Evolutionary conservation across 148 eudicot species (phyloP), one percentile per base, ranked within the genome.

Genomic region (Cornus florida): DNA sequence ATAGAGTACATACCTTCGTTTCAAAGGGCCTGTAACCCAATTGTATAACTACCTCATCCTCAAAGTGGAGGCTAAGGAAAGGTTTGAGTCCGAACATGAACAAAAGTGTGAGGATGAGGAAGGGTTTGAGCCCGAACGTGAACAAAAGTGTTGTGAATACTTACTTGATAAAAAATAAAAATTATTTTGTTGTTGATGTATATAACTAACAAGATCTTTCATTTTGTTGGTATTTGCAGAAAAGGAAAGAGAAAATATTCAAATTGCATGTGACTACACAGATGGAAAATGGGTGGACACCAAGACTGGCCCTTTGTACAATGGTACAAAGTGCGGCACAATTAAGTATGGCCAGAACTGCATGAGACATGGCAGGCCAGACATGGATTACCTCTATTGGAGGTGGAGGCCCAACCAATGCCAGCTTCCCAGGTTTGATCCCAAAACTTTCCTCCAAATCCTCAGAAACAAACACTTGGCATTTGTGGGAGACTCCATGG

Each of bases 401-500:
- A 88, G 75, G 59, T 93, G 97, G 97, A 78, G 78, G 69, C 97
- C 97, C 6, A 83, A 72, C 3, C 67, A 89, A 23, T 93, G 94
- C 80, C 23, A 83, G 60, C 84, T 91, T 70, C 85, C 85, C 62
- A 85, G 90, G 84, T 93, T 93, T 69, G 89, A 86, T 39, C 97
- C 97, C 69, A 50, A 65, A 57, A 77, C 72, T n/a, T 93, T 93
- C 79, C 82, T 93, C 41, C 75, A 75, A 39, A 81, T 89, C 62
- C 72, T 90, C 57, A 77, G 78, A 62, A 86, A 83, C 56, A 91
- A 87, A 75, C 90, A 91, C 82, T 78, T 93, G 57, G 97, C 97
- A 13, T 93, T 93, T 84, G 91, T 93, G 20, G 97, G 97, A n/a
- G 97, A 93, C 75, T 93, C 97, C 19, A 84, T 93, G 82, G 97